A percentile compares a stretch with the other conserved stretches of the same genome.
These are phyloP conservation scores for Boechera retrofracta DNA, from an alignment of 345 rosid genomes.

Conservation along the genomic window DNA sequence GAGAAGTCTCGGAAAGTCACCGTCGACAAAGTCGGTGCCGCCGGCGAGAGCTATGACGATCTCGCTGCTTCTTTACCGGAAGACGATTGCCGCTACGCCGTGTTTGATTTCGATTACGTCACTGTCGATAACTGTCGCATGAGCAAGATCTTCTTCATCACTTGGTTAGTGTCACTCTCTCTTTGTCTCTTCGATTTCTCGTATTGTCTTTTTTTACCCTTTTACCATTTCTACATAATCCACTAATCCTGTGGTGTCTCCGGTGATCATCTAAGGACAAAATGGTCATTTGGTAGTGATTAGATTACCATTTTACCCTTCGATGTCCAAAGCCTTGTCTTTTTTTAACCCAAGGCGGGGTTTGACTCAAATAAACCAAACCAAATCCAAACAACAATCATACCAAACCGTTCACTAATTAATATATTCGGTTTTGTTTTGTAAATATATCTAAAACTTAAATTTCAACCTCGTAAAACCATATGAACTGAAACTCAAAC, in stretches of 20 bases:
- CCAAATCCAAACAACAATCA: background rate
- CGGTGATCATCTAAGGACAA: background rate
- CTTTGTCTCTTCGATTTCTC: slow-evolving; percentile 2
- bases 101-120: slow-evolving; percentile 91
- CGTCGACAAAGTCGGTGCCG: slow-evolving; percentile 85
- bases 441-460: background rate
- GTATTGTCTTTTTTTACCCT: background rate
- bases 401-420: background rate
- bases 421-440: background rate
- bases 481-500: background rate
- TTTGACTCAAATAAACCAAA: background rate
- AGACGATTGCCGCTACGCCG: slow-evolving; percentile 93
- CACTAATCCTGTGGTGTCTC: background rate
- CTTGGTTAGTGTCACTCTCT: slow-evolving; percentile 61
- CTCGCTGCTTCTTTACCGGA: slow-evolving; percentile 79
- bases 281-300: background rate
- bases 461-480: background rate
- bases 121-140: slow-evolving; percentile 88
- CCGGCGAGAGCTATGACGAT: slow-evolving; percentile 79
- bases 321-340: no score
- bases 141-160: slow-evolving; percentile 99
- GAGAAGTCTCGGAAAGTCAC: slow-evolving; percentile 80
- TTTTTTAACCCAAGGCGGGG: background rate
- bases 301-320: background rate
- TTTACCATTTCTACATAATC: background rate